Conservation (phyloP, 2,329 filamentous ascomycete species). For the Aspergillus sp. region DNA sequence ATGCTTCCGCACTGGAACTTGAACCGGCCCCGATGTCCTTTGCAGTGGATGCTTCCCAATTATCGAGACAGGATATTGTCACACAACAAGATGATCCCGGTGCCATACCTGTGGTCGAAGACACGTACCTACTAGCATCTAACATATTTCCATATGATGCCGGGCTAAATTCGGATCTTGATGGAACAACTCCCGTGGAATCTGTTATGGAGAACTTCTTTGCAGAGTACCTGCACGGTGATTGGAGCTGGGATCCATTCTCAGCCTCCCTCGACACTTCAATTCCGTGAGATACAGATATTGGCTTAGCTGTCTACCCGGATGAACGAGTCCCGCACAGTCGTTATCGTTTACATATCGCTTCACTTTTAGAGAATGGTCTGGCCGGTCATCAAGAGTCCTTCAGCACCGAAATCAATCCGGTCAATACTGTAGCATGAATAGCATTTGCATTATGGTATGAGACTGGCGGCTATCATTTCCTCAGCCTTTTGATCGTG, state of each 20-base stretch:
- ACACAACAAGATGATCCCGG: background rate
- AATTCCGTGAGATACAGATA: background rate
- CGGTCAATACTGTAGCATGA: too few relatives aligned
- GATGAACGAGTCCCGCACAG: too few relatives aligned
- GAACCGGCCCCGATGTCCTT: too few relatives aligned
- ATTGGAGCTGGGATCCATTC: constrained; percentile 33
- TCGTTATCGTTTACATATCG: too few relatives aligned
- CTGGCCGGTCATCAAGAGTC: too few relatives aligned
- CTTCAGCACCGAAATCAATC: too few relatives aligned
- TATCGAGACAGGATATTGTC: background rate
- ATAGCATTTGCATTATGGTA: background rate
- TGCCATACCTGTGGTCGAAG: background rate
- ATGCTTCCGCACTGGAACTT: background rate
- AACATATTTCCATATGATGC: background rate
- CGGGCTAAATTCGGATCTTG: constrained; percentile 3
- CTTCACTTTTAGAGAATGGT: too few relatives aligned
- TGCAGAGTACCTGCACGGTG: constrained; percentile 29
- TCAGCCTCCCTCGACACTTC: constrained; percentile 9
- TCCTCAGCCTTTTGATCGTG: constrained; percentile 41
- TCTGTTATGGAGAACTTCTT: constrained; percentile 30
- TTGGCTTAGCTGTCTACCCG: background rate
- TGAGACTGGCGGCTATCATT: constrained; percentile 20
- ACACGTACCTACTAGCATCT: background rate
- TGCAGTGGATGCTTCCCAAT: background rate
- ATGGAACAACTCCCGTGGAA: constrained; percentile 22